These are phyloP conservation scores for Coemansia asiatica DNA, from an alignment of 192 early-diverging fungal species.

Conservation along the genomic window DNA sequence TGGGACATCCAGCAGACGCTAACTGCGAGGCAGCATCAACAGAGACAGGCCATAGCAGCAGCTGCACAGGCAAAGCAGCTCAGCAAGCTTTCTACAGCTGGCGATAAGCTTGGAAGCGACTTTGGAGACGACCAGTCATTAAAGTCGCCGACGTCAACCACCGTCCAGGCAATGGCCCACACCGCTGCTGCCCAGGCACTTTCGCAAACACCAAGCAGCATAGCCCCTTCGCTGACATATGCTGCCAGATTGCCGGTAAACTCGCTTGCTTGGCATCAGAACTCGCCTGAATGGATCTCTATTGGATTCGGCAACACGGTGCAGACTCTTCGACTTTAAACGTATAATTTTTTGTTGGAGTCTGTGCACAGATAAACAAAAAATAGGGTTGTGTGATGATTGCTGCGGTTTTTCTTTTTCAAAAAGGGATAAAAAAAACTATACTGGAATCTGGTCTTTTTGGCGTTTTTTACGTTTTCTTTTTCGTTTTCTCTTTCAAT, in stretches of 20 bases:
- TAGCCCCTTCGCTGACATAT: conserved; percentile 72
- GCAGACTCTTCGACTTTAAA: conserved; percentile 78
- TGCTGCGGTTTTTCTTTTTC: no score
- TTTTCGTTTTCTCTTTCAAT: no score
- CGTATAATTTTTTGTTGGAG: background rate
- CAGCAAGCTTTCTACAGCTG: conserved; percentile 23
- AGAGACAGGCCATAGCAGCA: conserved; percentile 42
- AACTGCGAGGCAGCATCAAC: conserved; percentile 49
- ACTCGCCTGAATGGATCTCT: conserved; percentile 82
- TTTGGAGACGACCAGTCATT: conserved; percentile 30
- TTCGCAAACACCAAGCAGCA: conserved; percentile 23
- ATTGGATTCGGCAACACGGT: conserved; percentile 83
- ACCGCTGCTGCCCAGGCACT: conserved; percentile 48
- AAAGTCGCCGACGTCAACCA: conserved; percentile 32
- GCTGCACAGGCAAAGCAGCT: conserved; percentile 51
- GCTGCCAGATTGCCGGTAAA: conserved; percentile 75
- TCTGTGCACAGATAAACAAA: no score
- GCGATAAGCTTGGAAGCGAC: conserved; percentile 9
- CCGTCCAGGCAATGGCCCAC: conserved; percentile 54
- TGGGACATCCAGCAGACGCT: conserved; percentile 78
- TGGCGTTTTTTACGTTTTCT: no score
- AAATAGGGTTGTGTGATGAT: no score
- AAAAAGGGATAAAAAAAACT: no score
- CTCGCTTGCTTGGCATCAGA: conserved; percentile 79
- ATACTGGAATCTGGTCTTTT: no score